Percentiles rank a stretch among this genome's conserved stretches.
phyloP scores from a whole-genome alignment of 164 flowering plant species.

The Vitis labrusca region DNA sequence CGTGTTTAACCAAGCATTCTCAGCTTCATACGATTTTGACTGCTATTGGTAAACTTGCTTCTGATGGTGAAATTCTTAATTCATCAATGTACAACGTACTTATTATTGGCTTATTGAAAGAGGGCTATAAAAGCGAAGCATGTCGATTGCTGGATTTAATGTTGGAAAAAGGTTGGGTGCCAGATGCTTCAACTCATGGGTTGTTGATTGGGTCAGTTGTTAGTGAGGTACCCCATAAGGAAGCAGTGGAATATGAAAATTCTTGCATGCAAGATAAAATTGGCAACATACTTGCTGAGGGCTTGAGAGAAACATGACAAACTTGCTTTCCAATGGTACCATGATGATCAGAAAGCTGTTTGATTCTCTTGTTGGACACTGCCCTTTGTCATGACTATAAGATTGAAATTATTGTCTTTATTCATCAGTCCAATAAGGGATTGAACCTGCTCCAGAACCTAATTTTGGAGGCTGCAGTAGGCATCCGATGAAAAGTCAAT shows the following conservation, averaged over 20 bases:
- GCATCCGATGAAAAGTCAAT: too few relatives aligned
- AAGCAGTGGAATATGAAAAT: slow-evolving; percentile 11
- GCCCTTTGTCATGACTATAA: not conserved
- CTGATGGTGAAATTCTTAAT: slow-evolving; percentile 29
- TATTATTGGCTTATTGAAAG: slow-evolving; percentile 59
- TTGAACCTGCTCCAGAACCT: too few relatives aligned
- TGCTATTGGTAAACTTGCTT: slow-evolving; percentile 34
- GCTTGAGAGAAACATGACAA: slow-evolving; percentile 31
- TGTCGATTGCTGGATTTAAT: slow-evolving; percentile 52
- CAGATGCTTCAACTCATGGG: slow-evolving; percentile 60
- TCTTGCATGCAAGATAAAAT: slow-evolving; percentile 36
- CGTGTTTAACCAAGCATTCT: slow-evolving; percentile 37
- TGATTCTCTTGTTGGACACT: not conserved
- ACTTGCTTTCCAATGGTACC: not conserved
- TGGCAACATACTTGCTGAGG: slow-evolving; percentile 58
- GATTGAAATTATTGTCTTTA: not conserved
- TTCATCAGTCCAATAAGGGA: too few relatives aligned
- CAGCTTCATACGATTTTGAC: slow-evolving; percentile 34
- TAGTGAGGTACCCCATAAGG: slow-evolving; percentile 12
- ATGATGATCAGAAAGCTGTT: not conserved
- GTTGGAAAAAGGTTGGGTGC: slow-evolving; percentile 80
- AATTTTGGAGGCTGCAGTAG: too few relatives aligned
- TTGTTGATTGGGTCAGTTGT: slow-evolving; percentile 44
- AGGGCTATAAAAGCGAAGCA: slow-evolving; percentile 51
- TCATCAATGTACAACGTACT: slow-evolving; percentile 39